Conservation (phyloP, 495 filamentous ascomycete genomes). For the Trichocladium antarcticum region DNA sequence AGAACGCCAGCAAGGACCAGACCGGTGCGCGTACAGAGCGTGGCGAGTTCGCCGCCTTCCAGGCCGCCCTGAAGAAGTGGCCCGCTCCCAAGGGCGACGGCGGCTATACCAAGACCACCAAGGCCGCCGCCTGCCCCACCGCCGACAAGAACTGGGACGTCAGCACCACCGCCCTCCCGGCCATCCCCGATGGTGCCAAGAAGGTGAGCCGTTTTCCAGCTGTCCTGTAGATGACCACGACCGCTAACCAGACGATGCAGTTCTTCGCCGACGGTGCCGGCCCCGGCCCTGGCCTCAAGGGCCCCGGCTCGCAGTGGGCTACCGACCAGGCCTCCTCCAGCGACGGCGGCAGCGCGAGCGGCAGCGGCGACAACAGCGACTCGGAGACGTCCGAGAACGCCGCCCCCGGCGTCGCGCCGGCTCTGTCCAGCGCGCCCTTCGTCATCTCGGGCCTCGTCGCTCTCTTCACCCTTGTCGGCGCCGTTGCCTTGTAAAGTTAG, state of each 20-base stretch:
- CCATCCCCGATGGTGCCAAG: conserved; percentile 57
- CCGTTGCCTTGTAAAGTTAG: conserved; percentile 44
- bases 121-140: conserved; percentile 57
- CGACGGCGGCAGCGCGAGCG: conserved; percentile 28
- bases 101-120: conserved; percentile 59
- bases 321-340: conserved; percentile 38
- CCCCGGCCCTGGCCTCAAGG: conserved; percentile 57
- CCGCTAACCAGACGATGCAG: conserved; percentile 28
- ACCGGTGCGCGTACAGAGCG: conserved; percentile 21
- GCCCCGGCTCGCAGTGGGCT: conserved; percentile 60
- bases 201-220: conserved; percentile 18
- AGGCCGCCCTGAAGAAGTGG: conserved; percentile 51
- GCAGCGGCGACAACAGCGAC: conserved; percentile 47
- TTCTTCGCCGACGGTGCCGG: conserved; percentile 68
- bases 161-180: conserved; percentile 51
- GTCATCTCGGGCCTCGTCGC: conserved; percentile 45
- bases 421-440: conserved; percentile 44
- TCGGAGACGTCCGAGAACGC: conserved; percentile 17
- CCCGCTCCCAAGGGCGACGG: conserved; percentile 61
- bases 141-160: conserved; percentile 65
- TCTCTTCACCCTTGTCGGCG: conserved; percentile 55
- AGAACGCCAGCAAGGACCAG: conserved; percentile 37
- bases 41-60: conserved; percentile 49
- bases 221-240: not conserved
- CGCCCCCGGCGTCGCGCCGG: conserved; percentile 31